A percentile compares a stretch with the other conserved stretches of the same genome.
Evolutionary conservation across 2,329 filamentous ascomycete species (phyloP).

Genomic region (Neonectria neomacrospora): DNA sequence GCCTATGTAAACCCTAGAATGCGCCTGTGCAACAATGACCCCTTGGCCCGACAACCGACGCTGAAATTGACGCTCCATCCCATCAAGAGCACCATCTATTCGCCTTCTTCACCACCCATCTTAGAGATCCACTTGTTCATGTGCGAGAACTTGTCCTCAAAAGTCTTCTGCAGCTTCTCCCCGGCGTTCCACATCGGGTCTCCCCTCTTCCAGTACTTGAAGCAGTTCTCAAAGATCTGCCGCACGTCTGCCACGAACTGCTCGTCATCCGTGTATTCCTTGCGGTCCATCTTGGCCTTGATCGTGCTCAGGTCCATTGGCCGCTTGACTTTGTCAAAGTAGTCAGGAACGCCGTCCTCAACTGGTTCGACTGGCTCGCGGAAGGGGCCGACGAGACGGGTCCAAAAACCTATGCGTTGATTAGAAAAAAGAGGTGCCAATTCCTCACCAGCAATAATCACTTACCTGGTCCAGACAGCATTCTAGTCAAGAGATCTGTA

Average conservation of each 20-base stretch:
- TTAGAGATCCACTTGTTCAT: slow-evolving; percentile 71
- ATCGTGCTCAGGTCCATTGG: slow-evolving; percentile 72
- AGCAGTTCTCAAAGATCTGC: slow-evolving; percentile 72
- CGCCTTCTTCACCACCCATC: slow-evolving; percentile 55
- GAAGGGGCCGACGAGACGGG: slow-evolving; percentile 71
- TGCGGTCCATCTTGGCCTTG: slow-evolving; percentile 67
- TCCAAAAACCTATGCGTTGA: slow-evolving; percentile 68
- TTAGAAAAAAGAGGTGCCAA: slow-evolving; percentile 15
- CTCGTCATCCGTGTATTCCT: slow-evolving; percentile 61
- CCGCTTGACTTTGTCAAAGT: slow-evolving; percentile 67
- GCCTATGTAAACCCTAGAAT: neutral
- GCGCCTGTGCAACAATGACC: neutral
- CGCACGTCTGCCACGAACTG: slow-evolving; percentile 69
- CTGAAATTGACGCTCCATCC: neutral
- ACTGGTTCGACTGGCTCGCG: slow-evolving; percentile 67
- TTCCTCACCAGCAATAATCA: neutral
- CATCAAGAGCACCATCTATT: slow-evolving; percentile 26
- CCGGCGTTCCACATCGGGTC: slow-evolving; percentile 66
- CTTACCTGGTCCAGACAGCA: slow-evolving; percentile 70
- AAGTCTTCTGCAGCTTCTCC: slow-evolving; percentile 66
- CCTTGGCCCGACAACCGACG: neutral
- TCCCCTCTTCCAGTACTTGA: slow-evolving; percentile 69
- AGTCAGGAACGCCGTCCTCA: slow-evolving; percentile 69
- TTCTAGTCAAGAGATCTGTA: slow-evolving; percentile 65
- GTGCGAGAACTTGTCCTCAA: slow-evolving; percentile 68